Percentiles rank a stretch among this genome's conserved stretches.
These are phyloP conservation scores for Marasmius oreades DNA, from an alignment of 1,284 basidiomycete genomes.

Conservation along the genomic window DNA sequence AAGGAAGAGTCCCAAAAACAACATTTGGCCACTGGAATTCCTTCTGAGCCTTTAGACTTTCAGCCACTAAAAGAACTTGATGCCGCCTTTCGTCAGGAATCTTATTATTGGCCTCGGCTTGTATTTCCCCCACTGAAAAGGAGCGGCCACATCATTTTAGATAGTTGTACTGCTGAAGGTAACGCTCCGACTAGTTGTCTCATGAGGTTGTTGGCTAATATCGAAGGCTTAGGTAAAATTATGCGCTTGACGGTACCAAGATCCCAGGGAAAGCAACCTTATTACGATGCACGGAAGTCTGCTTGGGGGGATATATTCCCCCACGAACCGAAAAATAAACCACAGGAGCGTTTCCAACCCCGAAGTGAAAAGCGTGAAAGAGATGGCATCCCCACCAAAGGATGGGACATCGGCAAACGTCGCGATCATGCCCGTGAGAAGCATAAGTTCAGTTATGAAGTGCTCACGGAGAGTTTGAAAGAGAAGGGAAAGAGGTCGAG, in stretches of 20 bases:
- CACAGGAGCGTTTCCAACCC: conserved; percentile 58
- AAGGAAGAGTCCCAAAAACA: conserved; percentile 12
- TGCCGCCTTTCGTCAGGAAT: conserved; percentile 55
- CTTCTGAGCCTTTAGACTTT: conserved; percentile 6
- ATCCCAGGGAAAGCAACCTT: conserved; percentile 91
- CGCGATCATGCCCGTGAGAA: conserved; percentile 24
- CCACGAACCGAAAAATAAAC: conserved; percentile 72
- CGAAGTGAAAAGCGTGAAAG: conserved; percentile 27
- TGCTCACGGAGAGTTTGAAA: conserved; percentile 36
- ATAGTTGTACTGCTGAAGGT: conserved; percentile 86
- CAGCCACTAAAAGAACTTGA: conserved; percentile 35
- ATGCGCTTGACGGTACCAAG: conserved; percentile 89
- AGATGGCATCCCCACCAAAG: conserved; percentile 24
- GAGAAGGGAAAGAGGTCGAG: conserved; percentile 30
- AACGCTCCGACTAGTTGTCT: conserved; percentile 20
- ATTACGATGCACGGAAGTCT: conserved; percentile 93
- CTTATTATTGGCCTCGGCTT: conserved; percentile 87
- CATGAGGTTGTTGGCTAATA: conserved; percentile 7
- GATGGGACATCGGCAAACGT: conserved; percentile 60
- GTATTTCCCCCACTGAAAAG: conserved; percentile 89
- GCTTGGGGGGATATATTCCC: conserved; percentile 96
- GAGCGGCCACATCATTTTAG: conserved; percentile 91
- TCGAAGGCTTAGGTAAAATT: conserved; percentile 63
- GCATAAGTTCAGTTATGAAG: conserved; percentile 36
- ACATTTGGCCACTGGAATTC: conserved; percentile 4